Evolutionary conservation across 306 rosid genomes (phyloP).

Genomic region (Cucumis melo): DNA sequence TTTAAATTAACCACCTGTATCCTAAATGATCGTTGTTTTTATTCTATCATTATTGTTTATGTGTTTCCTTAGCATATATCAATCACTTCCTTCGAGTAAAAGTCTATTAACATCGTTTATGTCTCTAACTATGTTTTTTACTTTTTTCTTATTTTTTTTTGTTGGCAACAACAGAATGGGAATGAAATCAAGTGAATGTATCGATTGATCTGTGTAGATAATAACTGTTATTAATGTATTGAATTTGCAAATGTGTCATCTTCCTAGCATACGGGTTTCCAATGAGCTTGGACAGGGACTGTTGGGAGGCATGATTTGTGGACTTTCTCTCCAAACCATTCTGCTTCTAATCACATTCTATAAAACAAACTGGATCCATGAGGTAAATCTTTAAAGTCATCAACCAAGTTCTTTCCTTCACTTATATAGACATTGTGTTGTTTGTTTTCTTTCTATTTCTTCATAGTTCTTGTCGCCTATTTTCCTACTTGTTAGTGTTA

Average conservation of each 20-base stretch:
- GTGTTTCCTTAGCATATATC: too few relatives aligned
- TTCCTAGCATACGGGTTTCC: constrained; percentile 43
- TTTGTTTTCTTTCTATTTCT: neutral
- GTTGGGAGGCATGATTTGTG: constrained; percentile 53
- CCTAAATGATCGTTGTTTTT: too few relatives aligned
- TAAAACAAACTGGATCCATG: constrained; percentile 45
- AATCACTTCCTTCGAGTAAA: too few relatives aligned
- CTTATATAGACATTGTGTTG: neutral
- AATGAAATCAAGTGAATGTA: too few relatives aligned
- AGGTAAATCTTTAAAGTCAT: constrained; percentile 14
- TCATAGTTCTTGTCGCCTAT: neutral
- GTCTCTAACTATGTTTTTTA: too few relatives aligned
- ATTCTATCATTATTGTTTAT: too few relatives aligned
- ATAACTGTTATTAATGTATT: neutral
- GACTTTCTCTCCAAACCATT: constrained; percentile 44
- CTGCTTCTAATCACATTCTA: constrained; percentile 29
- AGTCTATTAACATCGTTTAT: too few relatives aligned
- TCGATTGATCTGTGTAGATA: neutral
- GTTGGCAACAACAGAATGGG: too few relatives aligned
- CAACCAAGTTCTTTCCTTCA: neutral
- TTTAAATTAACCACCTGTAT: too few relatives aligned
- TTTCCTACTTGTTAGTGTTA: neutral
- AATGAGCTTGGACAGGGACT: constrained; percentile 59
- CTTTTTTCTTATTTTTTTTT: too few relatives aligned
- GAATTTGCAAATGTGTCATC: constrained; percentile 17